A percentile compares a stretch with the other conserved stretches of the same genome.
Evolutionary conservation across 495 filamentous ascomycete species (phyloP).

Genomic region (Daldinia childiae): DNA sequence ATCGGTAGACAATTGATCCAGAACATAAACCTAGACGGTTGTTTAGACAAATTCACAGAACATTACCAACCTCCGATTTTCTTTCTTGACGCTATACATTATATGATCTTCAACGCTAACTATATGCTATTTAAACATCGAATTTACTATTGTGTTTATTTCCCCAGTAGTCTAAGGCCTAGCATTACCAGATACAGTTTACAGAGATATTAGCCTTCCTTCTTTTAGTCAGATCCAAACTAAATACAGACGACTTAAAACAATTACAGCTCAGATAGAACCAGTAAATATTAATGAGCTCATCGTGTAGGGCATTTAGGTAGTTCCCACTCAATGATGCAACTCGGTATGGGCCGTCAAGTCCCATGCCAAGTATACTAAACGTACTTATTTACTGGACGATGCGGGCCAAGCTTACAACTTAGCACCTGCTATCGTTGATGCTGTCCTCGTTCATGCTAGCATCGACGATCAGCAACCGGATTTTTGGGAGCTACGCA

Average conservation of each 20-base stretch:
- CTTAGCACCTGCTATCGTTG: slow-evolving; percentile 12
- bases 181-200: slow-evolving; percentile 5
- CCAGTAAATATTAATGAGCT: slow-evolving; percentile 17
- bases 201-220: slow-evolving; percentile 7
- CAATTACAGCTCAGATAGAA: not conserved
- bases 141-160: no score
- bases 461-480: not conserved
- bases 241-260: not conserved
- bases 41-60: not conserved
- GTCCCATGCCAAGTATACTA: slow-evolving; percentile 24
- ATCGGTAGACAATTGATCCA: not conserved
- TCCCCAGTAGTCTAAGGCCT: not conserved
- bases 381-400: not conserved
- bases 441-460: not conserved
- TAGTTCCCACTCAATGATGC: slow-evolving; percentile 35
- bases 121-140: no score
- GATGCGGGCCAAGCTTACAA: slow-evolving; percentile 12
- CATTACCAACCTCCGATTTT: not conserved
- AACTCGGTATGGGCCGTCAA: slow-evolving; percentile 25
- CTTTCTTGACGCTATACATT: not conserved
- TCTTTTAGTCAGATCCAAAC: slow-evolving; percentile 4
- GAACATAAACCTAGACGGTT: not conserved
- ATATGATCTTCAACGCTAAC: no score
- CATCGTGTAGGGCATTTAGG: slow-evolving; percentile 15
- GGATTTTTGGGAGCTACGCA: not conserved